Evolutionary conservation across 345 rosid species (phyloP), one percentile per base, ranked within the genome.

Genomic region (Erodium maritimum): DNA sequence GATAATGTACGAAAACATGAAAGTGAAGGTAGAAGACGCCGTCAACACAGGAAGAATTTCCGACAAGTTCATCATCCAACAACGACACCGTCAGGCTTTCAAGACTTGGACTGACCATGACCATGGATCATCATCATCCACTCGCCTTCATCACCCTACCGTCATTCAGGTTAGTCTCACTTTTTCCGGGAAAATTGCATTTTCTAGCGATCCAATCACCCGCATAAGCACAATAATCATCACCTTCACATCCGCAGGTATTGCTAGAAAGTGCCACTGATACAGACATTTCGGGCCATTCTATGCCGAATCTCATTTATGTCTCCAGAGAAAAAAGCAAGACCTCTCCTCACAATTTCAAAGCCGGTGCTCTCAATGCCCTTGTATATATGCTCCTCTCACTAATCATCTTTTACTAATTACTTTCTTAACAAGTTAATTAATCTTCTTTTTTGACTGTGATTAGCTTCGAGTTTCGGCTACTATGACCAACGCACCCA

Each of bases 361-460:
- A 90, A 71, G 93, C 87, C 13, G 97, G 97, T 53, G 97, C 97
- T 66, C 88, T 90, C 23, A 90, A 90, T 56, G 75, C 67, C 5
- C 57, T 87, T 66, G 67, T 62, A 57, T 34, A 1, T 29, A 29
- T 42, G 16, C 8, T 3, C 2, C 12, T 29, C 4, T 14, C 8
- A 42, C 48, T 42, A 42, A 10, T 42, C 34, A 37, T 37, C 13
- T 1, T 37, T 37, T 5, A 37, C 46, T 12, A 37, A 11, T 37
- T 37, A 29, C 37, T 29, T 5, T 29, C 5, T 29, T 29, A 5
- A 29, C 9, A 21, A 8, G 13, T 56, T 18, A 22, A 53, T 53
- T 21, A 54, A 54, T 20, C 24, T 20, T 29, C 37, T 29, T 4
- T 25, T 1, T 29, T 29, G 37, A 29, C 37, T 50, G 46, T 52